Conservation (phyloP, 2,329 filamentous ascomycete species). For the Fusarium drepaniforme region DNA sequence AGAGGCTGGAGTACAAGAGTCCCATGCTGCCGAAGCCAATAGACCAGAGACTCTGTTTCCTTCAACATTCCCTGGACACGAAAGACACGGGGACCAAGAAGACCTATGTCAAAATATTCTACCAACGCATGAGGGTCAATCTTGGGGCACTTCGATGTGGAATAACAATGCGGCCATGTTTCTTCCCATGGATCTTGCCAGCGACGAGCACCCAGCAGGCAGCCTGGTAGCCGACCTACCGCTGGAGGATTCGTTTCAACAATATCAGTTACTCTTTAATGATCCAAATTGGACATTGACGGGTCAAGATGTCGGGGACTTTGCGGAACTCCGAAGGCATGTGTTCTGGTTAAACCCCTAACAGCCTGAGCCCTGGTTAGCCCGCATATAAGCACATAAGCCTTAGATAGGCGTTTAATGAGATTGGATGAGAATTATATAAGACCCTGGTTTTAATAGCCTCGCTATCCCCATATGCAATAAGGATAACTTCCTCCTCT, state of each 20-base stretch:
- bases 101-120: neutral
- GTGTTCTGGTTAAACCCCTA: neutral
- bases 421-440: too few relatives aligned
- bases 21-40: neutral
- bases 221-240: neutral
- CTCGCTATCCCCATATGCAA: too few relatives aligned
- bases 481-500: too few relatives aligned
- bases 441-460: too few relatives aligned
- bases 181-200: neutral
- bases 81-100: neutral
- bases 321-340: slow-evolving; percentile 3
- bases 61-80: neutral
- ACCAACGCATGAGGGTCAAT: neutral
- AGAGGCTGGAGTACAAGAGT: neutral
- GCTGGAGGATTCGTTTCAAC: neutral
- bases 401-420: too few relatives aligned
- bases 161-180: neutral
- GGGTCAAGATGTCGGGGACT: neutral
- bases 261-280: neutral
- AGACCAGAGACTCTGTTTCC: neutral
- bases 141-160: neutral
- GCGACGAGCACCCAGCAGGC: neutral
- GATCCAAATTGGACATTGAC: neutral
- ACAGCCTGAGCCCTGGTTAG: too few relatives aligned
- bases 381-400: too few relatives aligned